phyloP scores from a whole-genome alignment of 305 asterid genomes.

The Euphrasia arctica region DNA sequence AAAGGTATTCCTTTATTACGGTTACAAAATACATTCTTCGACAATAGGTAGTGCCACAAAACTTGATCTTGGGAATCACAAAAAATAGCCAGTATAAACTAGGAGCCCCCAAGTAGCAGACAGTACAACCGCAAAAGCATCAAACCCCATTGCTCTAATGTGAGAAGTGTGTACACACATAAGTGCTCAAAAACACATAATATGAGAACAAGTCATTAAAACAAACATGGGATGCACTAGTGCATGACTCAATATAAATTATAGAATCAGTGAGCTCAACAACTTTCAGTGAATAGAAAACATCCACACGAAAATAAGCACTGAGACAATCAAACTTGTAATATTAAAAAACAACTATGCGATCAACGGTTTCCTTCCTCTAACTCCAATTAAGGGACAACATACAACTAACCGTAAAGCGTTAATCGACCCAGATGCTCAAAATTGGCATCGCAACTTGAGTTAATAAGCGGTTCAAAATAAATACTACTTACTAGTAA shows the following conservation, averaged over 20 bases:
- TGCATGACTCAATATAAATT: constrained; percentile 16
- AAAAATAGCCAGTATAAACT: constrained; percentile 2
- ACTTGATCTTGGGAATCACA: background rate
- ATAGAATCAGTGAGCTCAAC: constrained; percentile 5
- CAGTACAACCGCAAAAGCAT: background rate
- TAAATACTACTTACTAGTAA: background rate
- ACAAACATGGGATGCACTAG: constrained; percentile 9
- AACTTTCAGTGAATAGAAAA: background rate
- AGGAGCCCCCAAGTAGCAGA: constrained; percentile 11
- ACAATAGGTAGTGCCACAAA: background rate
- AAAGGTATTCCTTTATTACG: background rate
- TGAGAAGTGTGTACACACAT: background rate
- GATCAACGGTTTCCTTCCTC: background rate
- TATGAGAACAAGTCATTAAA: background rate
- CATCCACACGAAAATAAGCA: background rate
- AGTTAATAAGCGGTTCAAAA: constrained; percentile 6
- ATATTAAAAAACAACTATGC: too few species aligned
- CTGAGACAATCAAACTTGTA: background rate
- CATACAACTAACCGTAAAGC: background rate
- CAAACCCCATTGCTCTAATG: background rate
- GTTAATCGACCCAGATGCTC: constrained; percentile 14
- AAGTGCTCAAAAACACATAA: background rate
- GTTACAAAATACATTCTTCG: constrained; percentile 1
- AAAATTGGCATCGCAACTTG: constrained; percentile 9
- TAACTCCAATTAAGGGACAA: constrained; percentile 3